These are phyloP conservation scores for Leucogyrophana mollusca DNA, from an alignment of 768 basidiomycete genomes.

Conservation along the genomic window DNA sequence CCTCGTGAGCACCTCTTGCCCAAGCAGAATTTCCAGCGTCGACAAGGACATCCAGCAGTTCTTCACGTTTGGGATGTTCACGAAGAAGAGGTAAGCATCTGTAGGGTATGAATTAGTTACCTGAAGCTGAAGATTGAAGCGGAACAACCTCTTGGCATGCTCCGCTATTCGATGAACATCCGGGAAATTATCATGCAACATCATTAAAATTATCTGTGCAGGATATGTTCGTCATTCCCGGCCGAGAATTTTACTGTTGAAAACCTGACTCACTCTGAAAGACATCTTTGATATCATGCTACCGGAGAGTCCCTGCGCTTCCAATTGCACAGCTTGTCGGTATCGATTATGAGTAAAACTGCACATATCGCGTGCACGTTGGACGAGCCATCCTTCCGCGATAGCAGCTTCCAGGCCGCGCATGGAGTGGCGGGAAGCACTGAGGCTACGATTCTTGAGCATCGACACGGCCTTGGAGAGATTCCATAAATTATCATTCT, in stretches of 20 bases:
- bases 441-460: slow-evolving; percentile 33
- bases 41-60: slow-evolving; percentile 57
- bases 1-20: slow-evolving; percentile 74
- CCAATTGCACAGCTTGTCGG: slow-evolving; percentile 67
- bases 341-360: slow-evolving; percentile 75
- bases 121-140: neutral
- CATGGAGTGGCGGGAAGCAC: slow-evolving; percentile 57
- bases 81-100: slow-evolving; percentile 64
- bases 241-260: too few relatives aligned
- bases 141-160: slow-evolving; percentile 56
- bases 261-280: slow-evolving; percentile 46
- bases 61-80: slow-evolving; percentile 60
- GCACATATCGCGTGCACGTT: slow-evolving; percentile 73
- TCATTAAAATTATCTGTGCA: slow-evolving; percentile 66
- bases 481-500: slow-evolving; percentile 45
- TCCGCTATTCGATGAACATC: slow-evolving; percentile 72
- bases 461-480: slow-evolving; percentile 50
- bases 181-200: slow-evolving; percentile 58
- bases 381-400: slow-evolving; percentile 72
- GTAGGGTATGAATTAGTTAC: neutral
- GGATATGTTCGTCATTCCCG: slow-evolving; percentile 6
- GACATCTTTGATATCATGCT: slow-evolving; percentile 64
- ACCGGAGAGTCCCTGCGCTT: slow-evolving; percentile 49
- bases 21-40: slow-evolving; percentile 72
- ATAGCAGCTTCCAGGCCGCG: slow-evolving; percentile 66